Evolutionary conservation across 1,284 basidiomycete genomes (phyloP).

Genomic region (Mixia osmundae): DNA sequence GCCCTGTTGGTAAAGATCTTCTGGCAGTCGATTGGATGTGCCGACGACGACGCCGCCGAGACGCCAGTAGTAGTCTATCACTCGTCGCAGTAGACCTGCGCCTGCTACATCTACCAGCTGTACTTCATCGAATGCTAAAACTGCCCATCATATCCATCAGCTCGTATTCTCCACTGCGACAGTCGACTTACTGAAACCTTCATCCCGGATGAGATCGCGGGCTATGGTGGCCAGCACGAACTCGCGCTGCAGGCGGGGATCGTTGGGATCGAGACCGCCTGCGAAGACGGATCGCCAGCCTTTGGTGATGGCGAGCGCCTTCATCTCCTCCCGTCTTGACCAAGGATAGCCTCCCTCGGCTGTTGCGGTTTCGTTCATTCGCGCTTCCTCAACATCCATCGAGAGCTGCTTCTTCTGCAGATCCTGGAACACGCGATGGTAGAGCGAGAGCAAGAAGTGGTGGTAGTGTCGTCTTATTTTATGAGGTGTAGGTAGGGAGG

Average conservation of each 20-base stretch:
- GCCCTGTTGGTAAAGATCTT: constrained; percentile 40
- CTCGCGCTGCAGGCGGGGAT: constrained; percentile 27
- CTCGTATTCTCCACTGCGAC: constrained; percentile 22
- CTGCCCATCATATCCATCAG: constrained; percentile 33
- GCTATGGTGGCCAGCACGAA: constrained; percentile 17
- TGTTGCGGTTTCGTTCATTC: constrained; percentile 12
- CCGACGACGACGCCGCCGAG: constrained; percentile 42
- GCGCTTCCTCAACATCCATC: constrained; percentile 23
- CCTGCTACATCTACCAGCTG: constrained; percentile 30
- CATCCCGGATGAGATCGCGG: constrained; percentile 10
- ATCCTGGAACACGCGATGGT: constrained; percentile 38
- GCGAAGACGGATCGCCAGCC: constrained; percentile 23
- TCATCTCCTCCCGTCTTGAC: constrained; percentile 16
- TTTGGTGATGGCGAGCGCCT: constrained; percentile 15
- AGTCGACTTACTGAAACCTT: no score
- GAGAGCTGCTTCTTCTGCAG: constrained; percentile 22
- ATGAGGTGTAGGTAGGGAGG: constrained; percentile 33
- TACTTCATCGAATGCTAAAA: constrained; percentile 43
- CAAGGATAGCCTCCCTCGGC: constrained; percentile 15
- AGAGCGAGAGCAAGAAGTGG: constrained; percentile 41
- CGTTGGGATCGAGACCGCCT: constrained; percentile 23
- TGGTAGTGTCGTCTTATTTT: constrained; percentile 44
- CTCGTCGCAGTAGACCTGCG: constrained; percentile 34
- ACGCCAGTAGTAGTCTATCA: constrained; percentile 48
- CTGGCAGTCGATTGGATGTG: constrained; percentile 23